Evolutionary conservation across 2,329 filamentous ascomycete species (phyloP).

Genomic region (Tricladium varicosporioides): DNA sequence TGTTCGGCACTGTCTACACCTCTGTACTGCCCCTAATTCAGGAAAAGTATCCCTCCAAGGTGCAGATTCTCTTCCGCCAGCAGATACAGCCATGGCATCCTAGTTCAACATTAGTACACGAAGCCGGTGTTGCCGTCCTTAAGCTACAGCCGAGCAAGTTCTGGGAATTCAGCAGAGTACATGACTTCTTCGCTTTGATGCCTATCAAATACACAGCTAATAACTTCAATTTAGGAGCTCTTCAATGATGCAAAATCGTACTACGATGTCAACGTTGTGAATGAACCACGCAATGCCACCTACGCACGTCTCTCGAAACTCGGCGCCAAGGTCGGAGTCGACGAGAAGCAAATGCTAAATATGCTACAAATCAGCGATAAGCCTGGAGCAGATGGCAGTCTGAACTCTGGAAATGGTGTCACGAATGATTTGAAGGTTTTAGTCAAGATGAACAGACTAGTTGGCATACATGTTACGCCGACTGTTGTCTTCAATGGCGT

Average conservation of each 20-base stretch:
- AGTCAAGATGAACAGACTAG: constrained; percentile 74
- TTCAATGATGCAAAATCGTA: constrained; percentile 70
- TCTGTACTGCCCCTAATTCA: constrained; percentile 64
- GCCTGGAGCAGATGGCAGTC: constrained; percentile 60
- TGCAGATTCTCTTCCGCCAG: constrained; percentile 82
- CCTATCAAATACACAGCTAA: background rate
- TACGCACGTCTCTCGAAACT: constrained; percentile 77
- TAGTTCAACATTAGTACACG: constrained; percentile 75
- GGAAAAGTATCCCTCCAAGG: constrained; percentile 52
- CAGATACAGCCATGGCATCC: constrained; percentile 97
- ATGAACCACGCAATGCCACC: constrained; percentile 80
- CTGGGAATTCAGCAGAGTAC: constrained; percentile 67
- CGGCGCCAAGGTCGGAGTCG: constrained; percentile 64
- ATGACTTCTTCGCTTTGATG: background rate
- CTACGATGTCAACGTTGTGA: constrained; percentile 82
- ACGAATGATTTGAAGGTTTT: constrained; percentile 83
- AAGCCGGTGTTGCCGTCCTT: constrained; percentile 80
- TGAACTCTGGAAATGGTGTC: constrained; percentile 79
- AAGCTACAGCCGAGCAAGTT: constrained; percentile 67
- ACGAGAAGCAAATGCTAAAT: constrained; percentile 66
- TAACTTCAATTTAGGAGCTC: constrained; percentile 21
- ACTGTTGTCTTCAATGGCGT: constrained; percentile 88
- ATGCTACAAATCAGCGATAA: constrained; percentile 69
- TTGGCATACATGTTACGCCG: constrained; percentile 86
- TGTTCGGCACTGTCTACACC: constrained; percentile 72